Evolutionary conservation across 2,329 filamentous ascomycete species (phyloP), one percentile per base, ranked within the genome.

Genomic region (Ophiostoma ulmi): DNA sequence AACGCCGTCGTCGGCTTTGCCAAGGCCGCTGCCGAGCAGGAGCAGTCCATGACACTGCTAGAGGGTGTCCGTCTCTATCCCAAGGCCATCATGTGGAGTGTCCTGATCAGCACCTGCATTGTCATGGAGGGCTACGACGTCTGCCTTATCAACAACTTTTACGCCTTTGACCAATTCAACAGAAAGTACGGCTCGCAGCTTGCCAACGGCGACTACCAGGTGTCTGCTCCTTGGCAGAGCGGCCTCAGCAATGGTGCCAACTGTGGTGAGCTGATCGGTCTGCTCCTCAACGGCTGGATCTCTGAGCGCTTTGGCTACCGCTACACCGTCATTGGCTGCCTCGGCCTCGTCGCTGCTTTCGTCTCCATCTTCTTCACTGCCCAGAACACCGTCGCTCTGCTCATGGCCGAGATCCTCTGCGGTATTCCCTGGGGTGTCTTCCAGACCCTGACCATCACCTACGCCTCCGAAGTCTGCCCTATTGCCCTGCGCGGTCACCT

Each of bases 101-200:
- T 97, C 68, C 82, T 96, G 72, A 94, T 97, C 79, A 94, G 91
- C n/a, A 94, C 92, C 0, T 94, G 91, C 78, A 95, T 97, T 76
- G 88, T 87, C 76, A 97, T 97, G 93, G 93, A 97, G 79, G 93
- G 92, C 44, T 96, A 94, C 81, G 92, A 97, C 77, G 84, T 95
- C 72, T 89, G 87, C 76, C 82, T 96, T 69, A 87, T 95, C 76
- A 92, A 90, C 82, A 94, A 94, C 80, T 93, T 95, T 77, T 94
- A 75, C 68, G 75, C 74, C 55, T 79, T 79, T 71, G 75, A 75
- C 5, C 83, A 86, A 75, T 88, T 88, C 78, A 86, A 85, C 74
- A 77, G 78, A 74, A 88, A 87, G 76, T 88, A 87, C 75, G 86
- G 86, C 71, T 80, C 82, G 65, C 80, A 79, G 70, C 77, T 81